Evolutionary conservation across 2,329 filamentous ascomycete species (phyloP), one percentile per base, ranked within the genome.

Genomic region (Ascochyta pisi): DNA sequence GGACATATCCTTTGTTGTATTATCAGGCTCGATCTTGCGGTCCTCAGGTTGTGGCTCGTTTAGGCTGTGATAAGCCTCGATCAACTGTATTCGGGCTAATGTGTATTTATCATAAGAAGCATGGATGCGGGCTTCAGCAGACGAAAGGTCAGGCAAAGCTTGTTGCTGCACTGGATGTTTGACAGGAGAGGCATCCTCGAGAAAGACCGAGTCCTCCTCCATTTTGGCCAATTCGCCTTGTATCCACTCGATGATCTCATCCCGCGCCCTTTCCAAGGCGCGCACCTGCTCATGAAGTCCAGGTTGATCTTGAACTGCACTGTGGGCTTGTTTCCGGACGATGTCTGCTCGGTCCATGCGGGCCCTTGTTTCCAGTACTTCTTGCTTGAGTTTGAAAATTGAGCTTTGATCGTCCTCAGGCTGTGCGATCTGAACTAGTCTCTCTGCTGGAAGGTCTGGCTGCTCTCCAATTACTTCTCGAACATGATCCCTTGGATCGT

Each of bases 171-270:
- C 41, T 44, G 58, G 43, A 12, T 65, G 66, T 40, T 75, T 73
- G 42, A 72, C 57, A 2, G 71, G 71, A 2, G 70, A 74, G 9
- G 67, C 64, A 55, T 74, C 67, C 46, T 75, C 73, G 5, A 73
- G 60, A 10, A 73, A 68, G 1, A 71, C 63, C 3, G 67, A 71
- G 22, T 76, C 73, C 57, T 77, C 75, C 33, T 71, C 68, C 57
- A 78, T 61, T 59, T 77, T 78, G 16, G 77, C 73, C 41, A 84
- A 62, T 39, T 81, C 80, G 37, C 76, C 75, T 62, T 84, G 81
- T 6, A 83, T 75, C 82, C 82, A 84, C 40, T 77, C 72, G 5
- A 83, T 76, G 39, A 84, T 69, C 55, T 82, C 80, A 54, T 82
- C 76, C 40, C 81, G 76, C 12, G 79, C 81, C 34, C 70, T 69